A percentile compares a stretch with the other conserved stretches of the same genome.
Evolutionary conservation across 768 basidiomycete genomes (phyloP).

Genomic region (Auricularia sp.): DNA sequence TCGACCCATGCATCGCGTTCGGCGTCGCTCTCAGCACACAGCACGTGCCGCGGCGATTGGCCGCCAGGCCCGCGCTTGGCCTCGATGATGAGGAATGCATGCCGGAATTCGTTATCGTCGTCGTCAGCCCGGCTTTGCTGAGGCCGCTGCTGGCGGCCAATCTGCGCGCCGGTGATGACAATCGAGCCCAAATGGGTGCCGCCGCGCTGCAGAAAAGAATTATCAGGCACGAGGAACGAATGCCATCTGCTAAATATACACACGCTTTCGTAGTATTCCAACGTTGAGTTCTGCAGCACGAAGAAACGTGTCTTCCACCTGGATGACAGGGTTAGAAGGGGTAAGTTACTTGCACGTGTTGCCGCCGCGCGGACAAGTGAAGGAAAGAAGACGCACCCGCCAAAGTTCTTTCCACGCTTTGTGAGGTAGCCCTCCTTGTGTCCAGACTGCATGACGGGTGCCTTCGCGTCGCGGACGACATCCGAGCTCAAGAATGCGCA

Average conservation of each 20-base stretch:
- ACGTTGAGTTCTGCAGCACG: constrained; percentile 77
- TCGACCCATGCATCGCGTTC: constrained; percentile 95
- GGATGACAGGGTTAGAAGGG: background rate
- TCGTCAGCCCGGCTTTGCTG: constrained; percentile 42
- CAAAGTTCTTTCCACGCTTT: constrained; percentile 95
- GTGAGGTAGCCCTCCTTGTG: constrained; percentile 95
- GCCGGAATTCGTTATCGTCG: constrained; percentile 90
- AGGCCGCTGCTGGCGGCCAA: constrained; percentile 81
- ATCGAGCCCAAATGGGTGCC: constrained; percentile 90
- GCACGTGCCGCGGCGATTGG: constrained; percentile 71
- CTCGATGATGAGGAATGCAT: constrained; percentile 96
- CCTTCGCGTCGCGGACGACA: constrained; percentile 64
- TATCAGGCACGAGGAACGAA: constrained; percentile 5
- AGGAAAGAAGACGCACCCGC: constrained; percentile 39
- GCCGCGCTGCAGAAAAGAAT: constrained; percentile 49
- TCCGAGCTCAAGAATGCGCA: constrained; percentile 90
- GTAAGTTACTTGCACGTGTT: background rate
- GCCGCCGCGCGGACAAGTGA: background rate
- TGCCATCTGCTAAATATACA: constrained; percentile 26
- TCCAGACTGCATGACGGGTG: constrained; percentile 68
- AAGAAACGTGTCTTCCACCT: constrained; percentile 91
- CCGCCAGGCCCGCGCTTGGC: constrained; percentile 63
- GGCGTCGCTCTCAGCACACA: constrained; percentile 92
- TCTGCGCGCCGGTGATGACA: constrained; percentile 82
- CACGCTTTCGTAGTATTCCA: constrained; percentile 95